These are phyloP conservation scores for Citrullus colocynthis DNA, from an alignment of 306 rosid genomes.

Conservation along the genomic window DNA sequence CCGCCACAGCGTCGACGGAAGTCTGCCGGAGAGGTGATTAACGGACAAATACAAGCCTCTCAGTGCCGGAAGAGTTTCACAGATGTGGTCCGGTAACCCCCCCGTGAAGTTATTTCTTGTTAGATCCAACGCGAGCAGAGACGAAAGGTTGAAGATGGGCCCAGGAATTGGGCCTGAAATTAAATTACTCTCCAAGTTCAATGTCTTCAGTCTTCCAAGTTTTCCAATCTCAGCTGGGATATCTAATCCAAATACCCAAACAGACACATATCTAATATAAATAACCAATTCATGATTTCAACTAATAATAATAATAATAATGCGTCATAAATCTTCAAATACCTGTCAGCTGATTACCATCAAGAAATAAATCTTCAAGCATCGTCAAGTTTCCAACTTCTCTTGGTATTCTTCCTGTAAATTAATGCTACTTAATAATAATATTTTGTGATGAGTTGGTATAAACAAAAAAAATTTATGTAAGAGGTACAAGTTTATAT, in stretches of 20 bases:
- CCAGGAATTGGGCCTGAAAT: constrained; percentile 6
- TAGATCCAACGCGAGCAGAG: neutral
- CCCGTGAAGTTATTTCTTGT: neutral
- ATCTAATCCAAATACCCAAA: neutral
- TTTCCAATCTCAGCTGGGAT: constrained; percentile 1
- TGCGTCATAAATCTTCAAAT: neutral
- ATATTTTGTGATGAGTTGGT: too few species aligned
- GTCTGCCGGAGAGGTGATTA: neutral
- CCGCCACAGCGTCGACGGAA: constrained; percentile 9
- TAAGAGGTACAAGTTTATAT: too few species aligned
- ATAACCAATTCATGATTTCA: too few species aligned
- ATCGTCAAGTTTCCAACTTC: constrained; percentile 4
- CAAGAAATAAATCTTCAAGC: neutral
- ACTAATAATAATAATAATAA: too few species aligned
- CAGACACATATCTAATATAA: too few species aligned
- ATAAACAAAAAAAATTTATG: too few species aligned
- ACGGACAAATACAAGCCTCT: neutral
- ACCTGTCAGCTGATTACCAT: constrained; percentile 2
- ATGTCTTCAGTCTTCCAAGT: neutral
- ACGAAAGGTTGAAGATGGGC: constrained; percentile 8
- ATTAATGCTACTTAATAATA: neutral
- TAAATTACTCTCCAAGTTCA: neutral
- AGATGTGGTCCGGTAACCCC: neutral
- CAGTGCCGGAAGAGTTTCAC: constrained; percentile 2
- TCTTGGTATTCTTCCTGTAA: constrained; percentile 23